A percentile compares a stretch with the other conserved stretches of the same genome.
phyloP scores from a whole-genome alignment of 441 rosid species.

The Breynia disticha region DNA sequence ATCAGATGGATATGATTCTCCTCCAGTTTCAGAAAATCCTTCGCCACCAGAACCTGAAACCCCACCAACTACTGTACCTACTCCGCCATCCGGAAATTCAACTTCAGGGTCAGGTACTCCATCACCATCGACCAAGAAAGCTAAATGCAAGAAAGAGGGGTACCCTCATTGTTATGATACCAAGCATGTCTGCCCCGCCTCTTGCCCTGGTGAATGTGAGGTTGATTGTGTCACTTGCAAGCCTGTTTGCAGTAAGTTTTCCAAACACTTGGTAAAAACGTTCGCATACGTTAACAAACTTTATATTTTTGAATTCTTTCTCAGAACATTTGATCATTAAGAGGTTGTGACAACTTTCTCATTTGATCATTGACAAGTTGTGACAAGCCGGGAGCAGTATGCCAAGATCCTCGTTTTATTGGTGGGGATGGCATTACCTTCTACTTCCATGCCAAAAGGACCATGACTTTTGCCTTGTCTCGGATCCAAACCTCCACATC shows the following conservation, averaged over 20 bases:
- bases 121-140: background rate
- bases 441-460: slow-evolving; percentile 6
- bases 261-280: background rate
- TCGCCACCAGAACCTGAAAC: background rate
- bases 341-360: no score
- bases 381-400: slow-evolving; percentile 4
- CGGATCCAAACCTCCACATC: slow-evolving; percentile 6
- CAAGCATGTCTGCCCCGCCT: background rate
- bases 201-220: background rate
- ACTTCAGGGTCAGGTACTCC: no score
- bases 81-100: background rate
- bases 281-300: background rate
- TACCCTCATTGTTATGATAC: background rate
- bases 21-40: background rate
- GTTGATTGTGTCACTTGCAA: slow-evolving; percentile 4
- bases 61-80: background rate
- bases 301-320: no score
- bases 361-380: background rate
- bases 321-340: no score
- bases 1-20: background rate
- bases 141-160: slow-evolving; percentile 1
- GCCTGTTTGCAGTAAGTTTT: background rate
- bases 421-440: slow-evolving; percentile 9
- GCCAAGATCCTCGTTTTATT: slow-evolving; percentile 6
- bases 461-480: slow-evolving; percentile 5